Percentiles rank a stretch among this genome's conserved stretches.
These are phyloP conservation scores for Spergularia marina DNA, from an alignment of 148 eudicot species.

Conservation along the genomic window DNA sequence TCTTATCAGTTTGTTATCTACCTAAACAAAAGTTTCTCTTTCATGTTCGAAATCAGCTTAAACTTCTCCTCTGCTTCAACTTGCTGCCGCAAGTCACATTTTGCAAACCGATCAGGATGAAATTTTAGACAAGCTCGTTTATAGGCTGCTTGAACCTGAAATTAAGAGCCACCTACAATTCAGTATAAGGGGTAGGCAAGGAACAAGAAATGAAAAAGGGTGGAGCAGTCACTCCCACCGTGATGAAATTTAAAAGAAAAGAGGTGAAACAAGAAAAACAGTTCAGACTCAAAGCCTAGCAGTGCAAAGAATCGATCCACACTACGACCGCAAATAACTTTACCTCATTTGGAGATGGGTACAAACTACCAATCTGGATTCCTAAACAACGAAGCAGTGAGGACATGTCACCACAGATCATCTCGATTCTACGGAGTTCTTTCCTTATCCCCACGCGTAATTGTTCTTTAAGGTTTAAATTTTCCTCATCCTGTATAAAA, in stretches of 20 bases:
- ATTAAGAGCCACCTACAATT: background rate
- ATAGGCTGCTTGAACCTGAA: conserved; percentile 83
- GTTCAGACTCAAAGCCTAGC: background rate
- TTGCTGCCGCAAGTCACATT: conserved; percentile 65
- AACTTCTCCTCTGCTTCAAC: conserved; percentile 97
- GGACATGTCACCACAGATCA: conserved; percentile 50
- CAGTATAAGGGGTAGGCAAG: background rate
- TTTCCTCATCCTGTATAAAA: conserved; percentile 60
- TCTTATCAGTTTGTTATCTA: background rate
- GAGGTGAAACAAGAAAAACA: no score
- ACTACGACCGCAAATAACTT: background rate
- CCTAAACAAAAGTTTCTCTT: conserved; percentile 48
- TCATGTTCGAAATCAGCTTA: conserved; percentile 84
- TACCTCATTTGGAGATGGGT: conserved; percentile 59
- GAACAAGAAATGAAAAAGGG: background rate
- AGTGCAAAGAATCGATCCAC: background rate
- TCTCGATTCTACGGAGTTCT: conserved; percentile 52
- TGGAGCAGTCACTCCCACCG: background rate
- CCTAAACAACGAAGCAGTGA: conserved; percentile 65
- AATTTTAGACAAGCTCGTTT: conserved; percentile 72
- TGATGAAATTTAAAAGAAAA: no score
- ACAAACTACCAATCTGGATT: conserved; percentile 36
- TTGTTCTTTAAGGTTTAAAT: conserved; percentile 61
- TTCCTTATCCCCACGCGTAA: conserved; percentile 55
- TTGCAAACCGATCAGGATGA: conserved; percentile 79